phyloP scores from a whole-genome alignment of 805 yeast species.

The Candida coquimbonensis region DNA sequence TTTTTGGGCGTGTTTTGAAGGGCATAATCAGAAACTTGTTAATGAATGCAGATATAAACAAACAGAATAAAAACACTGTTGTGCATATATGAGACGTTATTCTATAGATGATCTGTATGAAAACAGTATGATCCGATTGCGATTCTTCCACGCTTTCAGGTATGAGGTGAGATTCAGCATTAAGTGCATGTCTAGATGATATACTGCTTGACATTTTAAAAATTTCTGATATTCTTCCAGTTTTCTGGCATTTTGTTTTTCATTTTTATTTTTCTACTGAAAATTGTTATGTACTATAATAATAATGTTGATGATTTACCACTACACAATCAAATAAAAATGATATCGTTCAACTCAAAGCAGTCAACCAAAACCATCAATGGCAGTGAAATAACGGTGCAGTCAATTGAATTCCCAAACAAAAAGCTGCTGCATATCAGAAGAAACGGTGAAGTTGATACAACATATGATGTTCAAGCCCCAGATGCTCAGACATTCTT shows the following conservation, averaged over 20 bases:
- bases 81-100: conserved; percentile 13
- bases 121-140: background rate
- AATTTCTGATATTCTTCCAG: background rate
- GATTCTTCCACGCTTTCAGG: background rate
- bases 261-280: too few species aligned
- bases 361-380: background rate
- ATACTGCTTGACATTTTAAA: background rate
- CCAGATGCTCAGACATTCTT: conserved; percentile 15
- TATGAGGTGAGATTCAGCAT: background rate
- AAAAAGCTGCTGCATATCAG: conserved; percentile 33
- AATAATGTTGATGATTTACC: too few species aligned
- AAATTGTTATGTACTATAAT: too few species aligned
- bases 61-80: conserved; percentile 7
- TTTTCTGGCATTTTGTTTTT: background rate
- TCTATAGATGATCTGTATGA: conserved; percentile 2
- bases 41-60: conserved; percentile 12
- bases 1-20: background rate
- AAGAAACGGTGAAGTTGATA: conserved; percentile 33
- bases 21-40: background rate
- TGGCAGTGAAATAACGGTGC: conserved; percentile 4
- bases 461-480: conserved; percentile 19
- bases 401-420: conserved; percentile 29
- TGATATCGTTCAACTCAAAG: background rate
- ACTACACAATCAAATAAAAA: background rate
- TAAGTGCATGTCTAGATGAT: background rate